Percentiles rank a stretch among this genome's conserved stretches.
These are phyloP conservation scores for Schwanniomyces sp. DNA, from an alignment of 805 yeast species.

Conservation along the genomic window DNA sequence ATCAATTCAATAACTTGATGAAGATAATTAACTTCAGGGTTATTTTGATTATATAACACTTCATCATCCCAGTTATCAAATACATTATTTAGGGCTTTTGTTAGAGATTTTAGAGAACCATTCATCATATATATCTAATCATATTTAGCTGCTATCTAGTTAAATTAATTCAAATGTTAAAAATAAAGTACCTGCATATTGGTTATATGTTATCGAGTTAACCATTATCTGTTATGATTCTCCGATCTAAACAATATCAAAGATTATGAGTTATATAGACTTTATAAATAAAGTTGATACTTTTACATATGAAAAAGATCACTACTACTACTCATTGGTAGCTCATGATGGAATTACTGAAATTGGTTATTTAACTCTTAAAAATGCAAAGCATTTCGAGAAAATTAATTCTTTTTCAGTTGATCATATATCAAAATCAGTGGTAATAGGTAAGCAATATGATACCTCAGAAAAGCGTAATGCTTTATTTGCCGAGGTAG, in stretches of 20 bases:
- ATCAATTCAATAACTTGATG: conserved; percentile 14
- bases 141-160: background rate
- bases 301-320: conserved; percentile 20
- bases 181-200: no score
- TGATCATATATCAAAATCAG: conserved; percentile 19
- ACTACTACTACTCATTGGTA: conserved; percentile 19
- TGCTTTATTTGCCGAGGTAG: conserved; percentile 42
- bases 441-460: conserved; percentile 25
- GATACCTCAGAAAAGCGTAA: conserved; percentile 43
- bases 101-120: conserved; percentile 27
- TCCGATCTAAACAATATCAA: background rate
- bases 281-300: conserved; percentile 30
- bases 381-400: conserved; percentile 21
- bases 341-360: conserved; percentile 27
- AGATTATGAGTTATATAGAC: conserved; percentile 1
- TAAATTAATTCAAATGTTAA: no score
- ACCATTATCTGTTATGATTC: no score
- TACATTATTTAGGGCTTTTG: conserved; percentile 21
- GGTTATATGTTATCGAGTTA: no score
- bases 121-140: conserved; percentile 8
- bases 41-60: conserved; percentile 2
- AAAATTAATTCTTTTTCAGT: conserved; percentile 15
- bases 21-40: conserved; percentile 11
- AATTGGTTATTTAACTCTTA: conserved; percentile 29
- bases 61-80: conserved; percentile 22